phyloP scores from a whole-genome alignment of 2,329 filamentous ascomycete genomes.

The Fusarium sp. region DNA sequence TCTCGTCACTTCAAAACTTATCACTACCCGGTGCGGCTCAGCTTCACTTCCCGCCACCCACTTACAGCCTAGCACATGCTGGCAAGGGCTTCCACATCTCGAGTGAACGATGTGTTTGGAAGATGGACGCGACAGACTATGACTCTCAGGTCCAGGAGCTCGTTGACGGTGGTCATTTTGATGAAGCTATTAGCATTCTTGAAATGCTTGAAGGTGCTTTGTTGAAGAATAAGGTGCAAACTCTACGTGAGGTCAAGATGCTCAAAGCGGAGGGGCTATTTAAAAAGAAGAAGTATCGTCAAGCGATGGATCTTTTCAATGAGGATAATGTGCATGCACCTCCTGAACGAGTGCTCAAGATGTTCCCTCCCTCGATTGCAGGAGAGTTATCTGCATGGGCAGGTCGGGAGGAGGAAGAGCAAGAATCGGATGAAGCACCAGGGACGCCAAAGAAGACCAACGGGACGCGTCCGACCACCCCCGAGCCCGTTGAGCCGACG shows the following conservation, averaged over 20 bases:
- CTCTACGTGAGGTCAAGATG: slow-evolving; percentile 88
- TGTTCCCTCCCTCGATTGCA: slow-evolving; percentile 87
- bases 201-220: slow-evolving; percentile 93
- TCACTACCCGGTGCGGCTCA: slow-evolving; percentile 84
- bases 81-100: slow-evolving; percentile 96
- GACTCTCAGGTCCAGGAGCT: slow-evolving; percentile 89
- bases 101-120: slow-evolving; percentile 93
- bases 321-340: slow-evolving; percentile 88
- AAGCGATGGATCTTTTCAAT: slow-evolving; percentile 89
- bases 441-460: slow-evolving; percentile 47
- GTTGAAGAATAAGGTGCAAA: slow-evolving; percentile 82
- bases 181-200: slow-evolving; percentile 92
- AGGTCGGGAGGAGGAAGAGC: slow-evolving; percentile 52
- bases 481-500: slow-evolving; percentile 47
- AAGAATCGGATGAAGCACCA: slow-evolving; percentile 57
- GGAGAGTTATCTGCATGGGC: slow-evolving; percentile 78
- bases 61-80: slow-evolving; percentile 92
- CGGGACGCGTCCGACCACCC: slow-evolving; percentile 47
- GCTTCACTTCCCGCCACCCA: slow-evolving; percentile 92
- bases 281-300: slow-evolving; percentile 82
- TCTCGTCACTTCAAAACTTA: slow-evolving; percentile 90
- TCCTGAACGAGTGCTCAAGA: slow-evolving; percentile 85
- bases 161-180: slow-evolving; percentile 78
- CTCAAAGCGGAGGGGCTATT: slow-evolving; percentile 91
- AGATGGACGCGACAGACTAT: slow-evolving; percentile 94